Conservation (phyloP, 495 filamentous ascomycete species). For the Sordaria brevicollis region DNA sequence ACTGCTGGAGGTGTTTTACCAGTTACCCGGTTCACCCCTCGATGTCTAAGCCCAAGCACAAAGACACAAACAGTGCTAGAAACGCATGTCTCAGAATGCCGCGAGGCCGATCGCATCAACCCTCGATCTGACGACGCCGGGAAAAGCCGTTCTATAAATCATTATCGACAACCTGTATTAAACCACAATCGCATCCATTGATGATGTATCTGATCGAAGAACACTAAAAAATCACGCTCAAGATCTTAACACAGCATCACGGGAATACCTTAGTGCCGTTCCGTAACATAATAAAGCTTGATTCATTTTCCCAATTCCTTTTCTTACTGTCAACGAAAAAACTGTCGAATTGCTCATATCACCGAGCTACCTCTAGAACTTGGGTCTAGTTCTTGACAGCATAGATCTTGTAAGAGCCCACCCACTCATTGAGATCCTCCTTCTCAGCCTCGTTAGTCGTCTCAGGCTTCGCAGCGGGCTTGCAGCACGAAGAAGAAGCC, state of each 20-base stretch:
- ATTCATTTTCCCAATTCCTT: no score
- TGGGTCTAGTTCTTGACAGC: conserved; percentile 28
- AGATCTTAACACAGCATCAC: no score
- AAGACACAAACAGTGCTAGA: background rate
- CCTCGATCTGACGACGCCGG: no score
- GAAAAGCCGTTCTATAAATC: no score
- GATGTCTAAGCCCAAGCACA: background rate
- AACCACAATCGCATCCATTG: no score
- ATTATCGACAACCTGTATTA: no score
- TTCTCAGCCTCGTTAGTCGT: background rate
- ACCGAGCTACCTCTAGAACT: background rate
- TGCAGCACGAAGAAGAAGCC: conserved; percentile 5
- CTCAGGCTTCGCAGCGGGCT: background rate
- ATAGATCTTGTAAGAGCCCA: conserved; percentile 35
- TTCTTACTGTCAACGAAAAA: no score
- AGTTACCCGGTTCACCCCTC: background rate
- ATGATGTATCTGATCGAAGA: no score
- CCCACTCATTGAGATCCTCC: conserved; percentile 41
- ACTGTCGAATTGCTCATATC: no score
- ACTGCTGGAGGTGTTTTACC: background rate
- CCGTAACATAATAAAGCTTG: no score
- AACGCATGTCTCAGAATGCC: background rate
- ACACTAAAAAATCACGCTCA: no score
- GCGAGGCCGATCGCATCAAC: background rate
- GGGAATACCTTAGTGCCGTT: no score